Percentiles rank a stretch among this genome's conserved stretches.
Evolutionary conservation across 768 basidiomycete genomes (phyloP).

Genomic region (Macrolepiota albuminosa): DNA sequence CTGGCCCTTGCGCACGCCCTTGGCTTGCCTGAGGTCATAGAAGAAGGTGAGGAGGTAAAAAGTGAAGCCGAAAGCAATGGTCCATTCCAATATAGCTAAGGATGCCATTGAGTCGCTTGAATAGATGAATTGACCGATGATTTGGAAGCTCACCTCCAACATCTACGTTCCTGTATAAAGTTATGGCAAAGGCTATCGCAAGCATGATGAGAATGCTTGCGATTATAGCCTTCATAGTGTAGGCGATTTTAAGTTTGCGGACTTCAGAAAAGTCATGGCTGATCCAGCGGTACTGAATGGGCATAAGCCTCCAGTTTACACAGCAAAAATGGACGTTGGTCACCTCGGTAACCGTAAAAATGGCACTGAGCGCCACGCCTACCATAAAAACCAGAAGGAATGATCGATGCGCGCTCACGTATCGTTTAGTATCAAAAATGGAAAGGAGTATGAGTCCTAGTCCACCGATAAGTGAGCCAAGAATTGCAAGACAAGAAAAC

Average conservation of each 20-base stretch:
- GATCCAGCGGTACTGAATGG: slow-evolving; percentile 57
- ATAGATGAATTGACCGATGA: background rate
- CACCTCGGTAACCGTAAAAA: slow-evolving; percentile 72
- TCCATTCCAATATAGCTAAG: slow-evolving; percentile 70
- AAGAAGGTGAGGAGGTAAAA: slow-evolving; percentile 70
- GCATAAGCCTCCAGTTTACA: background rate
- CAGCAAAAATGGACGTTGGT: slow-evolving; percentile 1
- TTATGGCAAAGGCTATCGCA: slow-evolving; percentile 58
- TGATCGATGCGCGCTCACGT: slow-evolving; percentile 43
- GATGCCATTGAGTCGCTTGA: background rate
- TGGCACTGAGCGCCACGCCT: slow-evolving; percentile 66
- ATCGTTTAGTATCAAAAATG: slow-evolving; percentile 62
- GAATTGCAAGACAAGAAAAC: slow-evolving; percentile 52
- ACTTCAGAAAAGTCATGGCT: slow-evolving; percentile 47
- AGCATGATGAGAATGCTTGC: slow-evolving; percentile 52
- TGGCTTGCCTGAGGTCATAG: slow-evolving; percentile 63
- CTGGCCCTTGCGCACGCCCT: slow-evolving; percentile 46
- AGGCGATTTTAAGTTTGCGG: slow-evolving; percentile 45
- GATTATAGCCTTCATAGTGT: slow-evolving; percentile 58
- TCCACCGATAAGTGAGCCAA: slow-evolving; percentile 60
- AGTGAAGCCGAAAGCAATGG: slow-evolving; percentile 66
- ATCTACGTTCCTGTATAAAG: slow-evolving; percentile 38
- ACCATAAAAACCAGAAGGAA: slow-evolving; percentile 73
- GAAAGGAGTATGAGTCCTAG: slow-evolving; percentile 64
- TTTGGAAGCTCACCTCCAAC: slow-evolving; percentile 40